Evolutionary conservation across 169 alveolate species (phyloP).

Genomic region (Perkinsus olseni): DNA sequence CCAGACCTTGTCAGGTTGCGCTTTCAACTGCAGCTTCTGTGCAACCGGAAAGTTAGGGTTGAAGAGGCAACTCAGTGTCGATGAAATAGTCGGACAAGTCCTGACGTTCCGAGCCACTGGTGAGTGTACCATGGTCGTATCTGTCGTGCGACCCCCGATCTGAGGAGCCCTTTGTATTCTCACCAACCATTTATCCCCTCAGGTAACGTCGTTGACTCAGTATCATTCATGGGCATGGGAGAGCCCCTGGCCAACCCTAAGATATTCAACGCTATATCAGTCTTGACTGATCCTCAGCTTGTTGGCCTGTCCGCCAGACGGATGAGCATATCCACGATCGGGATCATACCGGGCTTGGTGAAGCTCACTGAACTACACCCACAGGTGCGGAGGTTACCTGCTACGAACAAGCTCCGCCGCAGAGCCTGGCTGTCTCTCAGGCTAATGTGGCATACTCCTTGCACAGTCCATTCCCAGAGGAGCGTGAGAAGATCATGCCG

Average conservation of each 20-base stretch:
- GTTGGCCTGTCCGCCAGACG: slow-evolving; percentile 61
- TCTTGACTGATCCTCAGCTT: slow-evolving; percentile 44
- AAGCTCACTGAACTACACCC: slow-evolving; percentile 57
- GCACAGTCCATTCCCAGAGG: slow-evolving; percentile 68
- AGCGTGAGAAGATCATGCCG: slow-evolving; percentile 24
- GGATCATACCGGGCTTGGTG: slow-evolving; percentile 68
- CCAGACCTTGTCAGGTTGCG: slow-evolving; percentile 45
- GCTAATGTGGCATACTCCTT: slow-evolving; percentile 65
- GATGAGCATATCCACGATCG: slow-evolving; percentile 63
- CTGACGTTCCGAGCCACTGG: slow-evolving; percentile 9
- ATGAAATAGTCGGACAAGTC: slow-evolving; percentile 70
- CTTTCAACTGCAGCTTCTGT: slow-evolving; percentile 65
- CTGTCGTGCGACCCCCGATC: no score
- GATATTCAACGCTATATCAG: slow-evolving; percentile 58
- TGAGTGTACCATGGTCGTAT: slow-evolving; percentile 16
- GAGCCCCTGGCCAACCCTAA: slow-evolving; percentile 77
- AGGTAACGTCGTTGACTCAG: slow-evolving; percentile 53
- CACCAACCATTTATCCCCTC: not conserved
- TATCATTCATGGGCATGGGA: slow-evolving; percentile 80
- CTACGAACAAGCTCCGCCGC: not conserved
- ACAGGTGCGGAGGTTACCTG: slow-evolving; percentile 21
- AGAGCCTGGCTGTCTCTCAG: slow-evolving; percentile 9
- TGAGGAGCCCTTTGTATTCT: no score
- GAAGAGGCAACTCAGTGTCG: slow-evolving; percentile 62
- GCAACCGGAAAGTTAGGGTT: slow-evolving; percentile 75